phyloP scores from a whole-genome alignment of 2,329 filamentous ascomycete species.

The Geosmithia putterillii region DNA sequence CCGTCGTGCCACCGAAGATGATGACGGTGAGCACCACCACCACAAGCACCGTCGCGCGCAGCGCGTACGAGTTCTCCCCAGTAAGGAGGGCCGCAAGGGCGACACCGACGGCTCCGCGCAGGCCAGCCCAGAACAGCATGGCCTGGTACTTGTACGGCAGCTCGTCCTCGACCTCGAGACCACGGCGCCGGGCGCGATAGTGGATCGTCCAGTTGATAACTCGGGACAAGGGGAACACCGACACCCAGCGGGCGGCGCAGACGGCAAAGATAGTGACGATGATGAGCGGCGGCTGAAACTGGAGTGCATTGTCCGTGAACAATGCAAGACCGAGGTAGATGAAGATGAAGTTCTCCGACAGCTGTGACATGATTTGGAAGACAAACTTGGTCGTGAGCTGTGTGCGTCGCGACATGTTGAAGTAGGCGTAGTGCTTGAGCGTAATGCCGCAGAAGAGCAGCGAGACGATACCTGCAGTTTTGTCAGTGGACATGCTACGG shows the following conservation, averaged over 20 bases:
- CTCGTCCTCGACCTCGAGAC: conserved; percentile 67
- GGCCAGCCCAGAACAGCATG: conserved; percentile 99
- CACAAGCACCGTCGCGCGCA: conserved; percentile 91
- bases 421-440: conserved; percentile 97
- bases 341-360: conserved; percentile 99
- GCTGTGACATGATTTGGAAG: conserved; percentile 85
- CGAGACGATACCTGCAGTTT: conserved; percentile 92
- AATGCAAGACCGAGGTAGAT: conserved; percentile 93
- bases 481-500: background rate
- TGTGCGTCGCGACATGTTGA: conserved; percentile 97
- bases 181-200: conserved; percentile 68
- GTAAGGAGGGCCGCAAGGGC: conserved; percentile 81
- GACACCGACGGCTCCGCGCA: conserved; percentile 91
- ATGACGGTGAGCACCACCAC: conserved; percentile 97
- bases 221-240: conserved; percentile 84
- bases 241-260: conserved; percentile 81
- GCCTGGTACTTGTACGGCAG: conserved; percentile 90
- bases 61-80: conserved; percentile 67
- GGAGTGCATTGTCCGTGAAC: conserved; percentile 78
- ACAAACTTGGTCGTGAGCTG: conserved; percentile 97
- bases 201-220: conserved; percentile 88
- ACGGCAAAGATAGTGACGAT: conserved; percentile 87
- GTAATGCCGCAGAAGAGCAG: conserved; percentile 96
- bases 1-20: conserved; percentile 95
- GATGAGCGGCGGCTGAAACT: conserved; percentile 91